Conservation (phyloP, 2,329 filamentous ascomycete genomes). For the Talaromyces rugulosus region DNA sequence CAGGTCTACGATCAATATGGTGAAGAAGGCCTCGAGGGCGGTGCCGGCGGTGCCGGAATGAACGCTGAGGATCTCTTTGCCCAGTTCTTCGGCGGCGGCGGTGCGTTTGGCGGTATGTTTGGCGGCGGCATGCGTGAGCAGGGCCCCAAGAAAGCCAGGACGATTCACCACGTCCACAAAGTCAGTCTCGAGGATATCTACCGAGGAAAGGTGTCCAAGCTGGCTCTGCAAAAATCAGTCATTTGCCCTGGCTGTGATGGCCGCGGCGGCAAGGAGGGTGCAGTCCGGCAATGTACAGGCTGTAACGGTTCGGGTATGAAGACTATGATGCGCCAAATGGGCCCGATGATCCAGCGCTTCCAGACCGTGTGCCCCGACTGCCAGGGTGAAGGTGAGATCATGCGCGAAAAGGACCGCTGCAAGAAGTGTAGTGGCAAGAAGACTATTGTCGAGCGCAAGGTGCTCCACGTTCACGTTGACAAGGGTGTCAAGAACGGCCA, state of each 20-base stretch:
- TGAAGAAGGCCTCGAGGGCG: constrained; percentile 86
- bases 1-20: constrained; percentile 94
- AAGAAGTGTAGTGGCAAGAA: constrained; percentile 97
- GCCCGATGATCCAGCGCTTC: constrained; percentile 99
- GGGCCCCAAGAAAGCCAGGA: constrained; percentile 86
- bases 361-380: constrained; percentile 99
- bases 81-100: constrained; percentile 86
- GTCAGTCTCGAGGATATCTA: constrained; percentile 98
- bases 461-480: constrained; percentile 96
- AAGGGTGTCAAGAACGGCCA: constrained; percentile 88
- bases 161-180: constrained; percentile 98
- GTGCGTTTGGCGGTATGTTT: constrained; percentile 73
- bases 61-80: constrained; percentile 93
- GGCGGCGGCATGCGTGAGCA: constrained; percentile 72
- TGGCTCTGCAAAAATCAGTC: constrained; percentile 94
- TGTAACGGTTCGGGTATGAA: constrained; percentile 97
- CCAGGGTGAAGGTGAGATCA: constrained; percentile 93
- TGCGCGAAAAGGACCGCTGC: constrained; percentile 96
- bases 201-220: constrained; percentile 94
- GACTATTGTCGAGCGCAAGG: constrained; percentile 94
- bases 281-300: constrained; percentile 86
- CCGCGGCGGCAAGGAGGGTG: constrained; percentile 91
- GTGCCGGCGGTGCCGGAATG: constrained; percentile 78
- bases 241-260: constrained; percentile 95
- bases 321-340: constrained; percentile 99